Evolutionary conservation across 2,329 filamentous ascomycete genomes (phyloP), one percentile per base, ranked within the genome.

Genomic region (Ascochyta lentis): DNA sequence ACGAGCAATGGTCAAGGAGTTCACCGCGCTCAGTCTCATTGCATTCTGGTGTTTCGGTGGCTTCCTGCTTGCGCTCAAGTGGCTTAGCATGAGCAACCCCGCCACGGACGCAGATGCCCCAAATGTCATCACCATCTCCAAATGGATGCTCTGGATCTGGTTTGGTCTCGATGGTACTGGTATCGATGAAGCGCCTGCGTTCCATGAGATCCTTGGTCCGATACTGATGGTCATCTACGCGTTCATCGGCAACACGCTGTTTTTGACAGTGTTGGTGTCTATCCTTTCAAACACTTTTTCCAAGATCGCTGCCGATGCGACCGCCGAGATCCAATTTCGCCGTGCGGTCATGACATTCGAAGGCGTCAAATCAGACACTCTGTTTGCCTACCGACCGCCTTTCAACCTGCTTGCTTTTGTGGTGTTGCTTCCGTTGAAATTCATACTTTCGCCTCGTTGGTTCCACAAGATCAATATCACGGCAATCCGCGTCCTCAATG

Each of bases 71-170:
- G 90, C 90, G 23, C 84, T 96, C 72, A 82, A 88, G 33, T 95
- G 91, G 91, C 84, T 96, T 8, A 86, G 86, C 56, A 71, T 76
- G 59, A 74, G 74, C 39, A 72, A 71, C 33, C 60, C 64, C 8
- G 60, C 65, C 2, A 65, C 71, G n/a, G 64, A 68, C 29, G 69
- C 65, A 37, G 66, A 71, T 22, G 64, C 70, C 0, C 86, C 89
- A 49, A 78, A 83, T 47, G 75, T 87, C 4, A 77, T 89, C 75
- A 90, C 88, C 1, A 92, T 95, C 59, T 86, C 86, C 40, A 92
- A 93, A 75, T 96, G 91, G 91, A 94, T 96, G 90, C 84, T 95
- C 1, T 95, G 90, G 84, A 93, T 96, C 61, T 96, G 91, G 91
- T 95, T 96, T 69, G 91, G 91, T 2, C 84, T 96, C 1, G 91